Percentiles rank a stretch among this genome's conserved stretches.
Evolutionary conservation across 176 grass and related monocot genomes (phyloP).

Genomic region (Rhynchospora tenuis): DNA sequence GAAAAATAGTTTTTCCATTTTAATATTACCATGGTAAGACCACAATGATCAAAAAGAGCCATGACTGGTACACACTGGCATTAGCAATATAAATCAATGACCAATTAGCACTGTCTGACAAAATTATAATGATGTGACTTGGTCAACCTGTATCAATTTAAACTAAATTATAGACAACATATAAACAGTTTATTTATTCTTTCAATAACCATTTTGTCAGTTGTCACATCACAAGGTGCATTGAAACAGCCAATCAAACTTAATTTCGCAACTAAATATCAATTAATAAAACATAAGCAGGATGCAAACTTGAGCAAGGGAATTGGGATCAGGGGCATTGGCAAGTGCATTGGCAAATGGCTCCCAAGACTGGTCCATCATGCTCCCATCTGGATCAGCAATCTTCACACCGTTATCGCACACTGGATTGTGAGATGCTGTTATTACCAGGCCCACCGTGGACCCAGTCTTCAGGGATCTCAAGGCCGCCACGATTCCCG

Average conservation of each 20-base stretch:
- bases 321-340: conserved; percentile 48
- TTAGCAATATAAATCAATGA: neutral
- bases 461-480: conserved; percentile 63
- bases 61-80: neutral
- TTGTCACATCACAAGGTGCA: neutral
- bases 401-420: conserved; percentile 87
- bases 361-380: conserved; percentile 83
- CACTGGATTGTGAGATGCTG: conserved; percentile 80
- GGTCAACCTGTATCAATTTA: neutral
- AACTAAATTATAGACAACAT: no score
- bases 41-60: neutral
- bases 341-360: conserved; percentile 73
- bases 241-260: neutral
- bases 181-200: no score
- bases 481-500: conserved; percentile 59
- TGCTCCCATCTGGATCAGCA: conserved; percentile 73
- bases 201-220: neutral
- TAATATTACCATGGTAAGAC: neutral
- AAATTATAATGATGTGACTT: neutral
- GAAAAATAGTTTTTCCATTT: neutral
- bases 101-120: neutral
- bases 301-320: conserved; percentile 52
- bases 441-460: conserved; percentile 60
- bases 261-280: neutral
- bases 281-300: neutral